Evolutionary conservation across 441 rosid species (phyloP), one percentile per base, ranked within the genome.

Genomic region (Croton setiger): DNA sequence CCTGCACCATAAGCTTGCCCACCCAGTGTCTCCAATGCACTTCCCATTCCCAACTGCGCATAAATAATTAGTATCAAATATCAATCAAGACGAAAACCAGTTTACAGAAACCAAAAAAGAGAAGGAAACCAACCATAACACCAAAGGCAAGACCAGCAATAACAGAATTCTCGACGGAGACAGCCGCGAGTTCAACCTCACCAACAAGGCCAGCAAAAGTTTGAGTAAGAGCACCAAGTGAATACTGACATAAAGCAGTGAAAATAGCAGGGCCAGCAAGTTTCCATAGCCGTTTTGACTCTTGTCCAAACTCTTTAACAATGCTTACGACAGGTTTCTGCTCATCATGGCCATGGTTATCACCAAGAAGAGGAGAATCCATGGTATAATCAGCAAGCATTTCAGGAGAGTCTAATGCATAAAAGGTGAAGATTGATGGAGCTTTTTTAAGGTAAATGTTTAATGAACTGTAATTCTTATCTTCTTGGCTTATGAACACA

Each of bases 1-100:
- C 94, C 97, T 0, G 96, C 96, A 31, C 98, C 97, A 57, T 72
- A 88, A 7, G 98, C 97, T 85, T 93, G 93, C 60, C 93, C 96
- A 9, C 93, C 87, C 44, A 89, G 64, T 2, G 96, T 86, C 78
- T 87, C 97, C 79, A 86, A 68, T 12, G 92, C 96, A 75, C 93
- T 88, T 43, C 96, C 93, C 96, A 87, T 88, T 45, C 94, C 98
- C 72, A 88, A 58, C 96, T 89, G 82, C 80, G 64, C 31, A 27
- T 27, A 27, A 27, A 27, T 27, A 0, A 27, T 27, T 27, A 27
- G 31, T 27, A 27, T 27, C 31, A 27, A 27, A 27, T 27, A 27
- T 27, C 31, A 27, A 27, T 27, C 31, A 27, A 27, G 31, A 27
- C 31, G 1, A 27, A 27, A 27, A 2, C 31, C 31, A 27, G 31